These are phyloP conservation scores for Mallotus repandus DNA, from an alignment of 441 rosid species.

Conservation along the genomic window DNA sequence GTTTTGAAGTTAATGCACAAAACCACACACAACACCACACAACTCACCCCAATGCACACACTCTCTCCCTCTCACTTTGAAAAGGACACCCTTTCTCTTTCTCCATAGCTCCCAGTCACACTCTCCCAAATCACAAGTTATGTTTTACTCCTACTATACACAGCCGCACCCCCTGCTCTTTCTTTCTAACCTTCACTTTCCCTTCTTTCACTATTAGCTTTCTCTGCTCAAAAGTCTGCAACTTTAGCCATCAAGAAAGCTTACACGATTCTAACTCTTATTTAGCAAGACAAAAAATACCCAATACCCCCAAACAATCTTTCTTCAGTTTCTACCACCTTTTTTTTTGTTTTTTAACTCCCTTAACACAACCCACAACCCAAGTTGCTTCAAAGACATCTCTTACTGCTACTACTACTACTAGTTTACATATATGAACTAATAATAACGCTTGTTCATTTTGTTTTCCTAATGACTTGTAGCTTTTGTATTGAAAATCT, in stretches of 20 bases:
- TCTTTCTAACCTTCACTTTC: neutral
- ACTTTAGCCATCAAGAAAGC: neutral
- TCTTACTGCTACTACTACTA: too few relatives aligned
- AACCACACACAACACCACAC: neutral
- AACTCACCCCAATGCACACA: neutral
- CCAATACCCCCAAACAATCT: neutral
- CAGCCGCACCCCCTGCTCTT: neutral
- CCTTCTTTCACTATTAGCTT: neutral
- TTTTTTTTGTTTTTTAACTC: neutral
- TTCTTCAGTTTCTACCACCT: neutral
- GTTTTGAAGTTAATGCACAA: constrained; percentile 16
- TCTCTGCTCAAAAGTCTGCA: neutral
- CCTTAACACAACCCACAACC: neutral
- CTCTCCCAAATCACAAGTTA: constrained; percentile 4
- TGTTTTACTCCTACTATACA: neutral
- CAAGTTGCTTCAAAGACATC: neutral
- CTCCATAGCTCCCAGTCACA: neutral
- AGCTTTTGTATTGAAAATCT: constrained; percentile 10
- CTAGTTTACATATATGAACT: constrained; percentile 1
- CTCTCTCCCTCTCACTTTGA: neutral
- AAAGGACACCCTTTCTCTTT: neutral
- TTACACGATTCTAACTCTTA: neutral
- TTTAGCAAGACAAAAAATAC: constrained; percentile 11
- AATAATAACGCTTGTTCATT: neutral
- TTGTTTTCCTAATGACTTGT: constrained; percentile 10